Evolutionary conservation across 306 rosid genomes (phyloP), one percentile per base, ranked within the genome.

Genomic region (Spatholobus suberectus): DNA sequence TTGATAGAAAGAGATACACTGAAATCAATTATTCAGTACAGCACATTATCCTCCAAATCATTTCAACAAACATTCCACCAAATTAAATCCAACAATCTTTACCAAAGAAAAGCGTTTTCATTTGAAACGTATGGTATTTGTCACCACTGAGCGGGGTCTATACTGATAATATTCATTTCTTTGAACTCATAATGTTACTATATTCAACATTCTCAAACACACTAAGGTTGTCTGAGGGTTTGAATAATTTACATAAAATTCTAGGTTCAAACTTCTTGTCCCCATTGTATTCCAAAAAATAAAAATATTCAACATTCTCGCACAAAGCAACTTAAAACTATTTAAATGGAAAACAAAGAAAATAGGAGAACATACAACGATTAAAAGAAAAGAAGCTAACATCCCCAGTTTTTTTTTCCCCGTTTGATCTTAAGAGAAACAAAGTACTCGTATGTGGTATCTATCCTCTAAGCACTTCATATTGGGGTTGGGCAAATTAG

Each of bases 351-450:
- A 76, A 74, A 12, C 0, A 80, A 78, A 17, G 23, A 77, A 51
- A 4, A 76, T 9, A 61, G 32, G 29, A 75, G 41, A 72, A 67
- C 65, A 21, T 20, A 47, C 6, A n/a, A 71, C 7, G 7, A 51
- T 6, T 41, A 72, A 68, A 85, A 73, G n/a, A 68, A 23, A 29
- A 73, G 24, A 11, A 83, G 46, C 81, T 79, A 84, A 82, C 84
- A 88, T 79, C 73, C 82, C 83, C 88, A 87, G 90, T 87, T 3
- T 58, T 24, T 57, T 89, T 87, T 80, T 66, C n/a, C n/a, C n/a
- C 65, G 24, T 73, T 71, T 65, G 74, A 81, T 81, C 75, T 40
- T 58, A 80, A 80, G 57, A 51, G 27, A 80, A 68, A 13, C 41
- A 65, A 67, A 81, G 35, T 58, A 69, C 75, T 8, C 27, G 15